Conservation (phyloP, 495 filamentous ascomycete genomes). For the Penicillium cosmopolitanum region DNA sequence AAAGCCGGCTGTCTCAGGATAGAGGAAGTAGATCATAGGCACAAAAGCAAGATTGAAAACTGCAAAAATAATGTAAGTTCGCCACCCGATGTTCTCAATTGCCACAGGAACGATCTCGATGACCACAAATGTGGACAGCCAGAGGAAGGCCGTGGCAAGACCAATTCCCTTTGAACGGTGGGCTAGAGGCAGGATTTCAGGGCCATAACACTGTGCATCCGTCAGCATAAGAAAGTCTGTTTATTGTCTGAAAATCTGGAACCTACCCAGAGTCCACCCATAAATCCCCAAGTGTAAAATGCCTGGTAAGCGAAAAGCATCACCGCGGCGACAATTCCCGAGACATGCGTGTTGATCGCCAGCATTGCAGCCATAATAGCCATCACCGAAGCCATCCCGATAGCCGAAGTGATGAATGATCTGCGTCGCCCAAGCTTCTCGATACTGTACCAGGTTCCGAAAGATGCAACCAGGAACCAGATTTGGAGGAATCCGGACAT, state of each 20-base stretch:
- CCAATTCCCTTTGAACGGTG: constrained; percentile 26
- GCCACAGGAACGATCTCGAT: constrained; percentile 29
- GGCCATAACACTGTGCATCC: constrained; percentile 20
- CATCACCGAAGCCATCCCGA: constrained; percentile 29
- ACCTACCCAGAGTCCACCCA: constrained; percentile 23
- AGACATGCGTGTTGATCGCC: constrained; percentile 11
- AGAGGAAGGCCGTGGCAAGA: constrained; percentile 22
- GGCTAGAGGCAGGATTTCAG: constrained; percentile 27
- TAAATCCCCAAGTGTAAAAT: constrained; percentile 28
- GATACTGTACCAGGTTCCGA: constrained; percentile 35
- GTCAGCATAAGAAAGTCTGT: no score
- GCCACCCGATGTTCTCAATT: constrained; percentile 26
- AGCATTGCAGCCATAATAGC: constrained; percentile 16
- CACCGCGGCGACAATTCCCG: constrained; percentile 19
- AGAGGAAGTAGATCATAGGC: constrained; percentile 36
- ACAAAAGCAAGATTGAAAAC: constrained; percentile 41
- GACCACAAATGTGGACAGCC: constrained; percentile 27
- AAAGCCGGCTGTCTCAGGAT: constrained; percentile 34
- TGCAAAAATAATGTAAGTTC: constrained; percentile 45
- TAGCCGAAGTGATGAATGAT: constrained; percentile 27
- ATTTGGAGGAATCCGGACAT: constrained; percentile 35
- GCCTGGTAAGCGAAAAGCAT: constrained; percentile 24
- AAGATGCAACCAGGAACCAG: constrained; percentile 33
- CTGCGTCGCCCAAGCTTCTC: constrained; percentile 24
- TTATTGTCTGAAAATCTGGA: no score